phyloP scores from a whole-genome alignment of 2,329 filamentous ascomycete genomes.

The Sporothrix pseudoabietina region DNA sequence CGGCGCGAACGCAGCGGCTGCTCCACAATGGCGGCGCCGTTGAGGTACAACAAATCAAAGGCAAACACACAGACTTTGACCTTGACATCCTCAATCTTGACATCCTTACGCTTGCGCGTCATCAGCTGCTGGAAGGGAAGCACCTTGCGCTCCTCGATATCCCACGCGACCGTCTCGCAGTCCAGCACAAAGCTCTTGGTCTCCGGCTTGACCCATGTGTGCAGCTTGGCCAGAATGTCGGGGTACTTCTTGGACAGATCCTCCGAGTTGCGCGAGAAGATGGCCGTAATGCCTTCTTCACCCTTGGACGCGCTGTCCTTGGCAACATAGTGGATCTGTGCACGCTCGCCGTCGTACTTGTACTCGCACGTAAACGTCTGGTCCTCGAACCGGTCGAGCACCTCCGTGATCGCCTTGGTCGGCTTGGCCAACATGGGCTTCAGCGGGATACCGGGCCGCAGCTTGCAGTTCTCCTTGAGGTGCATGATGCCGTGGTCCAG shows the following conservation, averaged over 20 bases:
- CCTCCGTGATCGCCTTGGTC: constrained; percentile 96
- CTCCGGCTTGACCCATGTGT: constrained; percentile 84
- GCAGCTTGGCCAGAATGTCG: constrained; percentile 85
- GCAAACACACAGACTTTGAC: constrained; percentile 97
- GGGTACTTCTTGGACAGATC: constrained; percentile 97
- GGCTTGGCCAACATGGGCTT: constrained; percentile 99
- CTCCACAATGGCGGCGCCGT: constrained; percentile 86
- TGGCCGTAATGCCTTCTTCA: constrained; percentile 74
- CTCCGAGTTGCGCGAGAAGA: constrained; percentile 97
- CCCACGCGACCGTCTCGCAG: constrained; percentile 97
- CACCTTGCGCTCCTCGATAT: constrained; percentile 91
- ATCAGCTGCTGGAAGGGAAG: constrained; percentile 96
- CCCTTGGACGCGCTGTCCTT: constrained; percentile 40
- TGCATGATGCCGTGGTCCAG: constrained; percentile 83
- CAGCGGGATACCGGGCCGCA: constrained; percentile 88
- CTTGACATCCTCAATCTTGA: constrained; percentile 92
- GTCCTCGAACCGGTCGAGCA: constrained; percentile 91
- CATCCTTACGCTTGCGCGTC: constrained; percentile 97
- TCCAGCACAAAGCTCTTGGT: constrained; percentile 98
- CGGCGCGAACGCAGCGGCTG: constrained; percentile 84
- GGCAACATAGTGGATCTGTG: constrained; percentile 97
- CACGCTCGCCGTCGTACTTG: constrained; percentile 97
- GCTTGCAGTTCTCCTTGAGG: constrained; percentile 80
- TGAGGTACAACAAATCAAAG: constrained; percentile 91
- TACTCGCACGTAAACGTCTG: constrained; percentile 98